Evolutionary conservation across 352 stramenopile genomes (phyloP).

Genomic region (Pythium sp.): DNA sequence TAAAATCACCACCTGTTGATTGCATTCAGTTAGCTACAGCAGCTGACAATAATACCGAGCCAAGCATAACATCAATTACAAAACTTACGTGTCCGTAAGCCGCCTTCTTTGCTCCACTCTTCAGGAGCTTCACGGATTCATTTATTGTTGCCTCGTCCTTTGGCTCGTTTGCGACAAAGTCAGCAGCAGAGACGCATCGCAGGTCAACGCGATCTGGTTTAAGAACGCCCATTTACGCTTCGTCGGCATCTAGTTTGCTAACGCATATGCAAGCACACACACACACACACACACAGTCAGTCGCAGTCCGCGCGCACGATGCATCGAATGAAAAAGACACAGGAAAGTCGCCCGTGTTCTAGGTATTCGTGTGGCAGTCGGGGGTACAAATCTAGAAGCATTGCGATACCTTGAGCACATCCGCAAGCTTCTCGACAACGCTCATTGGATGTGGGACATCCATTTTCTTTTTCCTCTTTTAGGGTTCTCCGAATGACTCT

Average conservation of each 20-base stretch:
- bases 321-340: not conserved
- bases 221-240: conserved; percentile 19
- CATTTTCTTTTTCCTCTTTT: not conserved
- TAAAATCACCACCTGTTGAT: conserved; percentile 6
- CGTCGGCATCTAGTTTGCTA: not conserved
- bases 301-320: not conserved
- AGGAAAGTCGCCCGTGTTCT: not conserved
- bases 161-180: not conserved
- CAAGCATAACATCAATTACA: not conserved
- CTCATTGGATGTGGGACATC: not conserved
- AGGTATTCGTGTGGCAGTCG: not conserved
- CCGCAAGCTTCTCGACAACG: conserved; percentile 1
- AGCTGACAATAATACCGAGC: not conserved
- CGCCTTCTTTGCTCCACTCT: conserved; percentile 19
- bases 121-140: conserved; percentile 18
- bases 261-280: not conserved
- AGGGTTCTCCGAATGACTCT: not conserved
- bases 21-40: not conserved
- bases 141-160: conserved; percentile 1
- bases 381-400: not conserved
- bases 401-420: conserved; percentile 15
- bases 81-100: conserved; percentile 22
- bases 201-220: not conserved
- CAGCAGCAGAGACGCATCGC: conserved; percentile 7
- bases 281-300: not conserved